phyloP scores from a whole-genome alignment of 2,329 filamentous ascomycete genomes.

The Pyricularia grisea region DNA sequence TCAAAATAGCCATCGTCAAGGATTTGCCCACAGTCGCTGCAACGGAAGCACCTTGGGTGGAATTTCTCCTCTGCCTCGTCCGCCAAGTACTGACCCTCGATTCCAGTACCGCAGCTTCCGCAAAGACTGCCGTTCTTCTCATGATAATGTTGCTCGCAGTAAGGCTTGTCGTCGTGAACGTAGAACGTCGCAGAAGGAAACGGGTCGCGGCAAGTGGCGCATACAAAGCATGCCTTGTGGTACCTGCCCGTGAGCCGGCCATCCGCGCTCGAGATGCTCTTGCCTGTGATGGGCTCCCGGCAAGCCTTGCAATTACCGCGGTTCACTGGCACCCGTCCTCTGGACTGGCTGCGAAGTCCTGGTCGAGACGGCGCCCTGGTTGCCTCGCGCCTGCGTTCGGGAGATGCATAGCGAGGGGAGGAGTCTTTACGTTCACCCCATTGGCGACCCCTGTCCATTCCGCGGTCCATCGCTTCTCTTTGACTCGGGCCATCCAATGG shows the following conservation, averaged over 20 bases:
- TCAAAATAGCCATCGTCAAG: conserved; percentile 87
- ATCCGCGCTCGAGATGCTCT: conserved; percentile 89
- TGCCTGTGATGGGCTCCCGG: conserved; percentile 67
- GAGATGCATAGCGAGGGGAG: conserved; percentile 5
- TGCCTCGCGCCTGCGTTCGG: neutral
- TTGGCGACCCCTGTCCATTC: neutral
- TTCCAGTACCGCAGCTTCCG: conserved; percentile 67
- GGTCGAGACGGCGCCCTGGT: conserved; percentile 8
- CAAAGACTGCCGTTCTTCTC: conserved; percentile 83
- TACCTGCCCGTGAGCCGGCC: conserved; percentile 87
- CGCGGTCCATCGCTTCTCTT: neutral
- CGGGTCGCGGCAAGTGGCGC: conserved; percentile 68
- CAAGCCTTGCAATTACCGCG: conserved; percentile 82
- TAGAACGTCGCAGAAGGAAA: conserved; percentile 91
- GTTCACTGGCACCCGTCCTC: conserved; percentile 24
- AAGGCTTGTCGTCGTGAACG: conserved; percentile 77
- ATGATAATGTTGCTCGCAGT: conserved; percentile 90
- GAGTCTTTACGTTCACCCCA: neutral
- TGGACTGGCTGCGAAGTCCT: conserved; percentile 28
- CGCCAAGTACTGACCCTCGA: conserved; percentile 89
- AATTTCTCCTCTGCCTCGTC: conserved; percentile 71
- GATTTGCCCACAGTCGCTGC: conserved; percentile 64
- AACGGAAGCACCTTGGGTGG: conserved; percentile 80
- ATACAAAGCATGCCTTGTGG: conserved; percentile 92
- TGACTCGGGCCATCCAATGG: conserved; percentile 7